Base-by-base conservation (phyloP, 176 grass and related monocot species). In the Chloris gayana region DNA sequence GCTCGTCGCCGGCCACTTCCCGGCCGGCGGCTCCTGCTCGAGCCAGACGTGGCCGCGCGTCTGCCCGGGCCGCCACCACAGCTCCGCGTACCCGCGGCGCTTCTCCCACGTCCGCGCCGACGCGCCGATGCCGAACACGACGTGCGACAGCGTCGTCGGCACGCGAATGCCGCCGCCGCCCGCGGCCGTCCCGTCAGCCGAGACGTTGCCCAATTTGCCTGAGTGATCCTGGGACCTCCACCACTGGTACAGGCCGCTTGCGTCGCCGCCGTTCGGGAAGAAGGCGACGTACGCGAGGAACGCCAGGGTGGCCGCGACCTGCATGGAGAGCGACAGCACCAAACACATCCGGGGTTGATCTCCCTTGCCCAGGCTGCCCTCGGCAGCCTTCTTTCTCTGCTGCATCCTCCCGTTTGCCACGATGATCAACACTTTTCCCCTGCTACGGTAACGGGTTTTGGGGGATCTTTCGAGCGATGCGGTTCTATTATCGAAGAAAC, bases 1-100 rank as follows among this genome's bases (percentile, higher is more conserved):
- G 82, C 82, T 76, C 35, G 86, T 84, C 61, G 84, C 25, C 7
- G 86, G 88, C 92, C 86, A 91, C 9, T 75, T 61, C 6, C 41
- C 42, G 0, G 22, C 87, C 41, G 92, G 92, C 60, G 95, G 92
- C 60, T 73, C 25, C 81, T 84, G 64, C 62, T 98, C 95, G 19
- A 95, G 92, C 95, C 95, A 98, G 17, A 98, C 90, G 67, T 98
- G 92, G 13, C 92, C 92, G 22, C 90, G 84, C 61, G 74, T 93
- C 70, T 62, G 63, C 12, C 68, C 87, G 17, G 80, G 74, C 0
- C 80, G 89, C 94, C 94, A 97, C 94, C 94, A 97, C 24, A 97
- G 68, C 76, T 94, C 94, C 33, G 73, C 85, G 80, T 94, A 97
- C 21, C 83, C 82, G 32, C 85, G 85, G 18, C 89, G 87, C 64